A percentile compares a stretch with the other conserved stretches of the same genome.
Conservation (phyloP, 116 monocot genomes). For the Dioscorea cayenensis region DNA sequence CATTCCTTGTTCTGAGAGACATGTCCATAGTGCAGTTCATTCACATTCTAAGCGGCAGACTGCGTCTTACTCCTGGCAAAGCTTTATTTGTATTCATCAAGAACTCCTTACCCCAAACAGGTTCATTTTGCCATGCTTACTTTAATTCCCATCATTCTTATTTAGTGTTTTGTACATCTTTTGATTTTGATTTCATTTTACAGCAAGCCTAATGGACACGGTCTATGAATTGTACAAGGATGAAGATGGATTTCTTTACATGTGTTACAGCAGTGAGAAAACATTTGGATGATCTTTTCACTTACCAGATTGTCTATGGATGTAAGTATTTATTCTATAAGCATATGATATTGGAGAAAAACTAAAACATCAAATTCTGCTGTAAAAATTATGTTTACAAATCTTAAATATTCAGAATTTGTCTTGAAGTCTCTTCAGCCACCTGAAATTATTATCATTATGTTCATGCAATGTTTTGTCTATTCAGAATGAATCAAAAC, state of each 20-base stretch:
- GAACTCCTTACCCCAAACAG: constrained; percentile 74
- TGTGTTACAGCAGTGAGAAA: constrained; percentile 95
- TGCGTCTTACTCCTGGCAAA: constrained; percentile 72
- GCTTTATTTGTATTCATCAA: constrained; percentile 87
- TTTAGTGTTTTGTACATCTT: neutral
- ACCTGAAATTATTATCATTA: too few relatives aligned
- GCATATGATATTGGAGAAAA: neutral
- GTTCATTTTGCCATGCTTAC: constrained; percentile 21
- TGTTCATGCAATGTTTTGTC: too few relatives aligned
- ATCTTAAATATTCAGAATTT: too few relatives aligned
- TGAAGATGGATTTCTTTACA: constrained; percentile 84
- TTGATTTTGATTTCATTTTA: neutral
- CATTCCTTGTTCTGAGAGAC: constrained; percentile 65
- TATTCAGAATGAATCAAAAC: too few relatives aligned
- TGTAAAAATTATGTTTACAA: too few relatives aligned
- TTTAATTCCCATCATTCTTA: neutral
- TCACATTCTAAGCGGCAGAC: constrained; percentile 56
- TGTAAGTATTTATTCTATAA: neutral
- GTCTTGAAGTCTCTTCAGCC: too few relatives aligned
- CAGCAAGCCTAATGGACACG: constrained; percentile 55
- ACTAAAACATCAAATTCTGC: too few relatives aligned
- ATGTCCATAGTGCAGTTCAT: constrained; percentile 88
- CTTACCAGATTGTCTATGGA: neutral
- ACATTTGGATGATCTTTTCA: constrained; percentile 51
- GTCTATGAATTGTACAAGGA: constrained; percentile 69